Base-by-base conservation (phyloP, 345 rosid genomes). In the Passiflora organensis region DNA sequence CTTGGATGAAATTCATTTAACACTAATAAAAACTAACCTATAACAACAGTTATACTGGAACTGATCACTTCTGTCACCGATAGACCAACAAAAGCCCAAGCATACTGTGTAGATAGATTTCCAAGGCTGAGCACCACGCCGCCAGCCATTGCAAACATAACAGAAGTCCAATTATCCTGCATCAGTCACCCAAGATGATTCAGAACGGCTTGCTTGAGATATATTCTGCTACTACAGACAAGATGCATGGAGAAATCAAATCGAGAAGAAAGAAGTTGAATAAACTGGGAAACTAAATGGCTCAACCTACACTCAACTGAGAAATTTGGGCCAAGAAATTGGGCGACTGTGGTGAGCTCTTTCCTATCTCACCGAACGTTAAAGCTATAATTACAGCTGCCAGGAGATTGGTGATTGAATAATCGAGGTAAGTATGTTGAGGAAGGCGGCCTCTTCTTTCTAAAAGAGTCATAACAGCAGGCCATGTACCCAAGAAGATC, bases 401-500 rank as follows among this genome's bases (percentile, higher is more conserved):
- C 51, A 80, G 68, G 60, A 87, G 77, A 72, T 85, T 90, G 13
- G 89, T 77, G 66, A 83, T 64, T 14, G 95, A 76, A 48, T 83
- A 90, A 75, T 90, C 94, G 15, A 87, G 94, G 65, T 82, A 90
- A 57, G 94, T 87, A 49, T 90, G 95, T 52, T 87, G 97, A 57
- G 97, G 96, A 54, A 83, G 94, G 18, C 94, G 86, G 2, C 94
- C 97, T 21, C 89, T 75, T 43, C 95, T 65, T 68, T 90, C 95
- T 6, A 90, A 77, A 10, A 85, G 84, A 56, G 89, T 80, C 65
- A 90, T 36, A 36, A 87, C 13, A 59, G 89, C 97, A 57, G 94
- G 97, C 91, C 91, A 90, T 59, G 95, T 87, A 19, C 97, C 95
- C 59, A 90, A 62, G 70, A 82, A 85, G 51, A 81, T 54, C 34